Conservation (phyloP, 2,329 filamentous ascomycete genomes). For the Talaromyces islandicus region DNA sequence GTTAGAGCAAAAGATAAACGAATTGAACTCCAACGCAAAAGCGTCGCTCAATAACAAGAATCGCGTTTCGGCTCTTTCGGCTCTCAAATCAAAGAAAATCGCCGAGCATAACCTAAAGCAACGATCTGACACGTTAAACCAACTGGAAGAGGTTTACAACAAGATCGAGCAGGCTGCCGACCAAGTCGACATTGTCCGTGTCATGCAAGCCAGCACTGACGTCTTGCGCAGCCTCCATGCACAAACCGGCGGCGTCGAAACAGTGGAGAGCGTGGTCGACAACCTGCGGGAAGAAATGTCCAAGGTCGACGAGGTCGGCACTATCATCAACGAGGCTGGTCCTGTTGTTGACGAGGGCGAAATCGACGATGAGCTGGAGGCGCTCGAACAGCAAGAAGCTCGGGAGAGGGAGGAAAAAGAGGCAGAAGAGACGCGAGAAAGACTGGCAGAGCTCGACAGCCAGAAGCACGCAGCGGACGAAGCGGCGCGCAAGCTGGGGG, state of each 20-base stretch:
- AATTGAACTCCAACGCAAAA: constrained; percentile 54
- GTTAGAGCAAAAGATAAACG: constrained; percentile 51
- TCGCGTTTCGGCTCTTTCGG: constrained; percentile 65
- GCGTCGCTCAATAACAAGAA: constrained; percentile 68
- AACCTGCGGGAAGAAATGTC: constrained; percentile 72
- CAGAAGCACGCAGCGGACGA: constrained; percentile 38
- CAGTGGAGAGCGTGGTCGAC: constrained; percentile 70
- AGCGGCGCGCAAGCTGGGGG: constrained; percentile 24
- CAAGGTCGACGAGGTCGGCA: constrained; percentile 74
- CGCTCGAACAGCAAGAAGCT: constrained; percentile 58
- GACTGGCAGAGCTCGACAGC: constrained; percentile 44
- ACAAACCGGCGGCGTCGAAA: constrained; percentile 69
- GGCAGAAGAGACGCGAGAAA: constrained; percentile 42
- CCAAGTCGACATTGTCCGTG: constrained; percentile 74
- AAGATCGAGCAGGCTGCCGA: constrained; percentile 81
- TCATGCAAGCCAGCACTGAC: constrained; percentile 71
- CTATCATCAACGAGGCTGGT: constrained; percentile 63
- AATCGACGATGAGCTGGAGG: constrained; percentile 81
- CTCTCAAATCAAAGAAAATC: constrained; percentile 75
- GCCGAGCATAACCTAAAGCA: constrained; percentile 67
- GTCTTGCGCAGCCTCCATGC: constrained; percentile 69
- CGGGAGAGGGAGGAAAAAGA: constrained; percentile 44
- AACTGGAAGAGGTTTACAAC: constrained; percentile 77
- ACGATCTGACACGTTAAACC: constrained; percentile 66
- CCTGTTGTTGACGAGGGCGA: constrained; percentile 67